phyloP scores from a whole-genome alignment of 768 basidiomycete genomes.

The Serendipita vermifera region DNA sequence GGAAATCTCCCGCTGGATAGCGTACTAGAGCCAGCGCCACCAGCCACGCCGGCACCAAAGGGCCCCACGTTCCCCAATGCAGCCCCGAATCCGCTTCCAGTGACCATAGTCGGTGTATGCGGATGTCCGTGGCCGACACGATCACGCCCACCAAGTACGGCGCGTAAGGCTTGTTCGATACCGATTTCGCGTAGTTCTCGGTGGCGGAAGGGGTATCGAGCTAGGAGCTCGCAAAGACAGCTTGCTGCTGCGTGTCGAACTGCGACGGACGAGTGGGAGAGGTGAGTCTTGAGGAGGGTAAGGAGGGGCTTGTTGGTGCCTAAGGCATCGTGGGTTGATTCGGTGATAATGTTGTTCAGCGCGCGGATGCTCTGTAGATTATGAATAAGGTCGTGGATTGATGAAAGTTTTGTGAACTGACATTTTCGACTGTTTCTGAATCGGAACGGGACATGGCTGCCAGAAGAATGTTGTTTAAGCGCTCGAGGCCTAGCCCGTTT shows the following conservation, averaged over 20 bases:
- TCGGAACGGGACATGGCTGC: slow-evolving; percentile 37
- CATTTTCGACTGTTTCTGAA: slow-evolving; percentile 44
- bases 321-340: slow-evolving; percentile 40
- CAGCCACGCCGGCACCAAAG: not conserved
- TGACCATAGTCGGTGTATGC: slow-evolving; percentile 3
- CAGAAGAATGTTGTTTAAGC: slow-evolving; percentile 35
- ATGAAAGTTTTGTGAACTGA: slow-evolving; percentile 17
- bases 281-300: slow-evolving; percentile 38
- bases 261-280: slow-evolving; percentile 46
- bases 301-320: slow-evolving; percentile 41
- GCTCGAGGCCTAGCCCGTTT: slow-evolving; percentile 35
- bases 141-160: slow-evolving; percentile 31
- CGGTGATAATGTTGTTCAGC: slow-evolving; percentile 60
- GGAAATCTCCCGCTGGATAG: not conserved
- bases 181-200: slow-evolving; percentile 32
- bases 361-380: slow-evolving; percentile 39
- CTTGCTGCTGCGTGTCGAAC: slow-evolving; percentile 48
- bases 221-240: slow-evolving; percentile 46
- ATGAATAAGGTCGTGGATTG: not conserved
- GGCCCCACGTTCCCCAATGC: not conserved
- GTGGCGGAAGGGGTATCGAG: slow-evolving; percentile 27
- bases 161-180: slow-evolving; percentile 33
- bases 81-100: slow-evolving; percentile 14
- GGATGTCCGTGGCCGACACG: not conserved
- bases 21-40: not conserved